Percentiles rank a stretch among this genome's conserved stretches.
Evolutionary conservation across 2,329 filamentous ascomycete genomes (phyloP).

Genomic region (Cladosporium velox): DNA sequence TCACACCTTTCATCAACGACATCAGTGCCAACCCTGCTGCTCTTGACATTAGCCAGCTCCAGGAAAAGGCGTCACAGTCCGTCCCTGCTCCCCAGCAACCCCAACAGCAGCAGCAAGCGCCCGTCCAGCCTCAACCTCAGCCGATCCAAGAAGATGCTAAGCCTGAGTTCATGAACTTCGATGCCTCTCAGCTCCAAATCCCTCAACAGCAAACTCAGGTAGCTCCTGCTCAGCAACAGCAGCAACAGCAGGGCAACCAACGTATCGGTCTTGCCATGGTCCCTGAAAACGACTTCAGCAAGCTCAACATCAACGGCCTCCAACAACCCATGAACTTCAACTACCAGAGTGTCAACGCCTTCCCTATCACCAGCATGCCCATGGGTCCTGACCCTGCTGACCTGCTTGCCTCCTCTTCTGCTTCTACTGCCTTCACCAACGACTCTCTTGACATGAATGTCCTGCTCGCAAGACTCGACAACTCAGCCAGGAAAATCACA

Average conservation of each 20-base stretch:
- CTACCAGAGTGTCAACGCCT: conserved; percentile 37
- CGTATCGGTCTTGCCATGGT: conserved; percentile 78
- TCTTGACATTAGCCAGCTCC: conserved; percentile 30
- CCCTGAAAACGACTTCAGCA: conserved; percentile 77
- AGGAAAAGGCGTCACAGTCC: conserved; percentile 28
- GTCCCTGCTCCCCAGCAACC: conserved; percentile 23
- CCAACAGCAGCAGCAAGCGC: conserved; percentile 26
- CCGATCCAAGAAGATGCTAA: conserved; percentile 40
- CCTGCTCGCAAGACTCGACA: conserved; percentile 36
- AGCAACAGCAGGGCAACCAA: conserved; percentile 36
- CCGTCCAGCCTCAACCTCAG: conserved; percentile 26
- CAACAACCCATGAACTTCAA: conserved; percentile 48
- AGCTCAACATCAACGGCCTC: conserved; percentile 63
- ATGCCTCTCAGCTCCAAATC: conserved; percentile 41
- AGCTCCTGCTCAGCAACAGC: conserved; percentile 25
- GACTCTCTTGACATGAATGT: conserved; percentile 28
- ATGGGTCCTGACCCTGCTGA: conserved; percentile 30
- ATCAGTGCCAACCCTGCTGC: conserved; percentile 43
- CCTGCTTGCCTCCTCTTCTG: conserved; percentile 28
- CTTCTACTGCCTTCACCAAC: conserved; percentile 17
- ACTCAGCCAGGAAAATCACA: conserved; percentile 27
- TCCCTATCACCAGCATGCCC: conserved; percentile 35
- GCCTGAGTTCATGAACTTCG: conserved; percentile 40
- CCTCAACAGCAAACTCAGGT: conserved; percentile 26
- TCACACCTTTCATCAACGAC: conserved; percentile 49